phyloP scores from a whole-genome alignment of 164 flowering plant genomes.

The Stephania japonica region DNA sequence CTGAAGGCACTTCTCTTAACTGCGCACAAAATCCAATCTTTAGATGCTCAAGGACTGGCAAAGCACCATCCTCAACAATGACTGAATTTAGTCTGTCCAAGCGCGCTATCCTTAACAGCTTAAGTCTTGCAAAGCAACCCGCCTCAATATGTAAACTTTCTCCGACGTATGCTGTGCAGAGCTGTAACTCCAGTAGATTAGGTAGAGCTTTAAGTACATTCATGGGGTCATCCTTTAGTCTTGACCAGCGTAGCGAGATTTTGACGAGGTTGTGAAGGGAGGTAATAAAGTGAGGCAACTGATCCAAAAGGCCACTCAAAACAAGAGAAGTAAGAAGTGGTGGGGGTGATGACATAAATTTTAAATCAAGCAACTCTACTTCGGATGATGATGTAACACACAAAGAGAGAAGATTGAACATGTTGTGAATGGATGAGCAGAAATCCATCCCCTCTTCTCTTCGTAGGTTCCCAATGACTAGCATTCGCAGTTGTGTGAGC shows the following conservation, averaged over 20 bases:
- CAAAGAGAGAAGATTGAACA: slow-evolving; percentile 3
- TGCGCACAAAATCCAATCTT: not conserved
- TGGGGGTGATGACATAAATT: not conserved
- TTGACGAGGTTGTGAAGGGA: not conserved
- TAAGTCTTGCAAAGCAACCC: not conserved
- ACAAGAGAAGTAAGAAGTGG: not conserved
- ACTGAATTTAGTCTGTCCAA: not conserved
- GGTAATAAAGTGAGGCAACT: slow-evolving; percentile 1
- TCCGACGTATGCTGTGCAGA: slow-evolving; percentile 5
- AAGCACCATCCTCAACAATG: not conserved
- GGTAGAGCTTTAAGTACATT: slow-evolving; percentile 1
- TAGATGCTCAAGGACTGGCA: not conserved
- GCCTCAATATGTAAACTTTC: not conserved
- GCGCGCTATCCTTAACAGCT: not conserved
- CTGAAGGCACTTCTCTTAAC: slow-evolving; percentile 1
- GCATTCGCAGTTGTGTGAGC: slow-evolving; percentile 8
- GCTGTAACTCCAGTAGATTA: not conserved
- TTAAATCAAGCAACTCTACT: slow-evolving; percentile 4
- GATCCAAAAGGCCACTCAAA: slow-evolving; percentile 1
- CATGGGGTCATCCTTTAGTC: slow-evolving; percentile 5
- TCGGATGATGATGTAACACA: not conserved
- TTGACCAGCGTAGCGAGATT: slow-evolving; percentile 3
- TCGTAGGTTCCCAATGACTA: not conserved
- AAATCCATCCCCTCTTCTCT: slow-evolving; percentile 5
- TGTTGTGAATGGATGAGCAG: slow-evolving; percentile 6